Evolutionary conservation across 139 green algal genomes (phyloP), one percentile per base, ranked within the genome.

Genomic region (Ettlia oleoabundans): DNA sequence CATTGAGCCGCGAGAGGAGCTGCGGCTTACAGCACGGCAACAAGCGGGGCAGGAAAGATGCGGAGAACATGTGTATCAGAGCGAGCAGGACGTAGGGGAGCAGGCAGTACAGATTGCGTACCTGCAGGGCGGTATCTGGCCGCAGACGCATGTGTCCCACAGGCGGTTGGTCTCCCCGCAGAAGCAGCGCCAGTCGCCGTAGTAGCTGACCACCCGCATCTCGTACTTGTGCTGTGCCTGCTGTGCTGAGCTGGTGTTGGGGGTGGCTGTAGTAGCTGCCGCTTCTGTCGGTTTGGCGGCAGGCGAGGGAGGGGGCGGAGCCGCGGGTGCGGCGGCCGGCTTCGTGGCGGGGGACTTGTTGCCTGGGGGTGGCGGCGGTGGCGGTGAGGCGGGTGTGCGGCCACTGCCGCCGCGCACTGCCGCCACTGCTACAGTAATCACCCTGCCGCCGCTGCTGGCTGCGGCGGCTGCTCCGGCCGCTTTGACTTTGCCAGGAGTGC

Each of bases 131-230:
- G 79, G 73, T 21, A 86, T 86, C 75, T 86, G 85, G 24, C 85
- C 84, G 83, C 87, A 90, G 24, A 26, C 35, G 68, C 87, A 90
- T 38, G 80, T 87, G 52, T 90, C 87, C 87, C 87, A 90, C 33
- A 90, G 84, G 26, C 76, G 55, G 76, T 87, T 89, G 37, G 62
- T 43, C 10, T 30, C 64, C 24, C 75, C 75, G 61, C 87, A 90
- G 22, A 82, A 76, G 69, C 87, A 90, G n/a, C 79, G 47, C 87
- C 87, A 90, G 64, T 90, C 84, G 38, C 87, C 87, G 9, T 81
- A 88, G 63, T 87, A 89, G 1, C 74, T 80, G 10, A 88, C 76
- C 22, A 90, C 88, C 24, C 87, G 62, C 81, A 89, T 89, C 68
- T 89, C 77, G 26, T 1, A 43, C 41, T 84, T 52, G 42, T 40